phyloP scores from a whole-genome alignment of 805 yeast genomes.

The Candida ulmi region DNA sequence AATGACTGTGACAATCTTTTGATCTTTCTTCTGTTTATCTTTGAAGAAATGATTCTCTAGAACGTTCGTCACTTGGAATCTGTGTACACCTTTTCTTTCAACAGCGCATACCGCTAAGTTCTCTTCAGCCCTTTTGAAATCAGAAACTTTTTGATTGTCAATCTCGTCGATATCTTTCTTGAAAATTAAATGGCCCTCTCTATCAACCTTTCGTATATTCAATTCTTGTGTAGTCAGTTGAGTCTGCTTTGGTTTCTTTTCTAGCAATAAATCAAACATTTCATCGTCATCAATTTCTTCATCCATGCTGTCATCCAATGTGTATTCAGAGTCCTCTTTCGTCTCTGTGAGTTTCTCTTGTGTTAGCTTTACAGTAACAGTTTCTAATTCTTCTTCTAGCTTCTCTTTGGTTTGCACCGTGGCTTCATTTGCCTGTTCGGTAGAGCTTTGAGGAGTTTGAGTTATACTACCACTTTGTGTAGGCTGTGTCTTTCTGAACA shows the following conservation, averaged over 20 bases:
- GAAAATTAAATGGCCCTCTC: constrained; percentile 17
- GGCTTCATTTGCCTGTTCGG: no score
- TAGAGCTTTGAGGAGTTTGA: no score
- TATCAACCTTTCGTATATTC: constrained; percentile 14
- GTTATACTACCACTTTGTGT: neutral
- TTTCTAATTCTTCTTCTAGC: neutral
- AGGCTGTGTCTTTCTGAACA: constrained; percentile 2
- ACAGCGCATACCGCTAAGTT: constrained; percentile 38
- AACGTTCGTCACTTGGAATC: constrained; percentile 40
- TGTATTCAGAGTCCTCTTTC: constrained; percentile 7
- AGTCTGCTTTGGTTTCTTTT: constrained; percentile 7
- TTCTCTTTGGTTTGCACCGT: neutral
- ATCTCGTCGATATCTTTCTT: constrained; percentile 21
- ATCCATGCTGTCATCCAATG: constrained; percentile 5
- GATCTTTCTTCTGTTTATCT: constrained; percentile 30
- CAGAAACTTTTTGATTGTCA: constrained; percentile 6
- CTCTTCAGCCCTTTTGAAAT: constrained; percentile 6
- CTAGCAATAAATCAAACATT: constrained; percentile 10
- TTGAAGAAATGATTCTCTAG: constrained; percentile 27
- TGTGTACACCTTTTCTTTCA: constrained; percentile 38
- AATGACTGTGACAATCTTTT: constrained; percentile 49
- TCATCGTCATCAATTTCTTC: constrained; percentile 20
- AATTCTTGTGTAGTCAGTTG: constrained; percentile 18
- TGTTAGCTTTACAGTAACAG: constrained; percentile 2
- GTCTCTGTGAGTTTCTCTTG: constrained; percentile 2